Conservation (phyloP, 257 asterid genomes). For the Jasminum sambac region DNA sequence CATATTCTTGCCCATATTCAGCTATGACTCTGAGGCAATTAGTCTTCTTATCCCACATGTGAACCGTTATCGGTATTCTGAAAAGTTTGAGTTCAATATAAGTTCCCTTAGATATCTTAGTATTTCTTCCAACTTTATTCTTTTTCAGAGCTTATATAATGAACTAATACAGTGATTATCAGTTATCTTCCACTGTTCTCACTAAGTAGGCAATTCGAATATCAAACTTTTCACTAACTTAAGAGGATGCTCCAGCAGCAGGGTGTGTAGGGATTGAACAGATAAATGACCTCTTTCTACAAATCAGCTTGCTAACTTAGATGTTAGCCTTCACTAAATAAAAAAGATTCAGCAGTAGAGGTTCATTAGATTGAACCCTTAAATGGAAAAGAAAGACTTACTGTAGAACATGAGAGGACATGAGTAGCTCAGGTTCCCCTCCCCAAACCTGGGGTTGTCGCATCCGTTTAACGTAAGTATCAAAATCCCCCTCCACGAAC, state of each 20-base stretch:
- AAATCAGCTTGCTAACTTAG: neutral
- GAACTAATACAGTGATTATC: neutral
- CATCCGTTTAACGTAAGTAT: conserved; percentile 58
- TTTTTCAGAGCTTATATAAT: neutral
- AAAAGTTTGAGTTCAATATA: conserved; percentile 10
- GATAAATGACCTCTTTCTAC: neutral
- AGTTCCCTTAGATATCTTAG: neutral
- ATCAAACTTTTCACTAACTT: neutral
- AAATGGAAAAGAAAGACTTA: conserved; percentile 28
- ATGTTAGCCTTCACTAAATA: neutral
- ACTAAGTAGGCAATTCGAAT: neutral
- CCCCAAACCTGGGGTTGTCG: conserved; percentile 75
- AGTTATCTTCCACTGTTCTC: neutral
- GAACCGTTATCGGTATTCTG: conserved; percentile 66
- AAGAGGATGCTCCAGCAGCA: neutral
- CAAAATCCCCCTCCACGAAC: conserved; percentile 79
- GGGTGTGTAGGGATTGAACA: neutral
- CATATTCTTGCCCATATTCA: conserved; percentile 72
- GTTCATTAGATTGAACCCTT: neutral
- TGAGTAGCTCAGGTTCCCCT: conserved; percentile 76
- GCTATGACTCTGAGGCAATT: conserved; percentile 52
- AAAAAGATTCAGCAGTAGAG: neutral
- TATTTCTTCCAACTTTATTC: neutral
- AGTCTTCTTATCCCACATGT: conserved; percentile 62
- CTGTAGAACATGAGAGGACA: conserved; percentile 73